A percentile compares a stretch with the other conserved stretches of the same genome.
These are phyloP conservation scores for Podosphaera aphanis DNA, from an alignment of 2,329 filamentous ascomycete species.

Conservation along the genomic window DNA sequence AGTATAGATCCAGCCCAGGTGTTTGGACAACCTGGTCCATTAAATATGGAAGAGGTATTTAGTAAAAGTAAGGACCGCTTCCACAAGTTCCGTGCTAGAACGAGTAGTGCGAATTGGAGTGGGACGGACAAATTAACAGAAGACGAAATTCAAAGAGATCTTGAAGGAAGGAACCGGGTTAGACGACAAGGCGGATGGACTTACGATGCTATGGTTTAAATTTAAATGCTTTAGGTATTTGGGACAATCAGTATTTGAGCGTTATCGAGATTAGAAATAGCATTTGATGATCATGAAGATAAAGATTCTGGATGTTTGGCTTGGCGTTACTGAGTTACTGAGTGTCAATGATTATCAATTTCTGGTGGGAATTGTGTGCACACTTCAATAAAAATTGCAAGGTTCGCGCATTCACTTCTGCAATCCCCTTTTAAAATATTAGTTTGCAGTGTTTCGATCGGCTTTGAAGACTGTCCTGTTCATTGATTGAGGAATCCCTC, in stretches of 20 bases:
- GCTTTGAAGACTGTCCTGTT: too few relatives aligned
- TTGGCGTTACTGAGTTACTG: too few relatives aligned
- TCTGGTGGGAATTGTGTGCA: too few relatives aligned
- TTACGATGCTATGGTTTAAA: slow-evolving; percentile 23
- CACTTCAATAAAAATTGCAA: too few relatives aligned
- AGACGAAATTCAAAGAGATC: slow-evolving; percentile 63
- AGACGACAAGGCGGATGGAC: slow-evolving; percentile 69
- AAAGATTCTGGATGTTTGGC: too few relatives aligned
- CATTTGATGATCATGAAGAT: not conserved
- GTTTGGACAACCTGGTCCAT: slow-evolving; percentile 67
- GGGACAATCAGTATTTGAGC: slow-evolving; percentile 18
- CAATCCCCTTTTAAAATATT: too few relatives aligned
- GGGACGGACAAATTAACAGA: slow-evolving; percentile 62
- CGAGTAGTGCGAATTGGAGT: slow-evolving; percentile 87
- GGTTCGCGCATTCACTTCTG: too few relatives aligned
- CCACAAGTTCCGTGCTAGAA: slow-evolving; percentile 72
- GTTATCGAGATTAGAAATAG: slow-evolving; percentile 6
- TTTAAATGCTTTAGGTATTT: too few relatives aligned
- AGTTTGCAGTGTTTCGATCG: too few relatives aligned
- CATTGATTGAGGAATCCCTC: too few relatives aligned
- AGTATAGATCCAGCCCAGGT: slow-evolving; percentile 62
- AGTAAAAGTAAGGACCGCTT: slow-evolving; percentile 65
- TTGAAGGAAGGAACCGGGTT: slow-evolving; percentile 56
- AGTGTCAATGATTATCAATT: too few relatives aligned
- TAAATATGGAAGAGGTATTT: slow-evolving; percentile 95